These are phyloP conservation scores for Aspergillus hiratsukae DNA, from an alignment of 2,329 filamentous ascomycete genomes.

Conservation along the genomic window DNA sequence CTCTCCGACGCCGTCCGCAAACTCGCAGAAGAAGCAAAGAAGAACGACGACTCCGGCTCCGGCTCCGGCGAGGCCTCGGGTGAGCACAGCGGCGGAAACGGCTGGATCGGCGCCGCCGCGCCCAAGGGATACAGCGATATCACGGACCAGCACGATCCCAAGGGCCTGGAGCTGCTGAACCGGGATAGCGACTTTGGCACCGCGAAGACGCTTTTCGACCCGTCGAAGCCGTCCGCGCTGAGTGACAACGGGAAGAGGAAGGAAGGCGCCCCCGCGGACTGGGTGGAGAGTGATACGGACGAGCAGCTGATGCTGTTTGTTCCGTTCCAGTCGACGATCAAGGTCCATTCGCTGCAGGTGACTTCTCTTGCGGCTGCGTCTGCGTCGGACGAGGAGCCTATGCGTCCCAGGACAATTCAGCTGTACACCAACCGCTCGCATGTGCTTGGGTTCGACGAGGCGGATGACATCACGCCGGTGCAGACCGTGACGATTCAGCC, in stretches of 20 bases:
- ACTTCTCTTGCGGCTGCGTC: slow-evolving; percentile 67
- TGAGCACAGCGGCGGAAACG: slow-evolving; percentile 40
- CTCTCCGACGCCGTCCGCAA: slow-evolving; percentile 68
- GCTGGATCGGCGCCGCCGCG: slow-evolving; percentile 70
- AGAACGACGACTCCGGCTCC: slow-evolving; percentile 27
- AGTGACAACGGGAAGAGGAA: slow-evolving; percentile 41
- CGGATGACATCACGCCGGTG: slow-evolving; percentile 76
- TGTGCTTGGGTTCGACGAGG: slow-evolving; percentile 92
- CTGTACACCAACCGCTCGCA: slow-evolving; percentile 85
- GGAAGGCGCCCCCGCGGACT: slow-evolving; percentile 63
- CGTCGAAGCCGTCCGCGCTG: slow-evolving; percentile 61
- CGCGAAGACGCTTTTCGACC: slow-evolving; percentile 70
- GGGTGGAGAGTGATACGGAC: slow-evolving; percentile 94
- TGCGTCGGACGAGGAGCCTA: slow-evolving; percentile 57
- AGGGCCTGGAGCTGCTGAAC: slow-evolving; percentile 82
- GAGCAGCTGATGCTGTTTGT: slow-evolving; percentile 93
- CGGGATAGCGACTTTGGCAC: slow-evolving; percentile 70
- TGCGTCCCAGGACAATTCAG: slow-evolving; percentile 77
- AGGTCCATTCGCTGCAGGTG: slow-evolving; percentile 81
- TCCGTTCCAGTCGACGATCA: slow-evolving; percentile 81
- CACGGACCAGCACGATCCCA: slow-evolving; percentile 73
- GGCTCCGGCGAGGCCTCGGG: slow-evolving; percentile 37
- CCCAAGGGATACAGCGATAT: slow-evolving; percentile 81
- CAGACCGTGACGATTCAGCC: slow-evolving; percentile 72
- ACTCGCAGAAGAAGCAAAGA: slow-evolving; percentile 60